Base-by-base conservation (phyloP, 192 early-diverging fungal species). In the Backusella mclennaniae region DNA sequence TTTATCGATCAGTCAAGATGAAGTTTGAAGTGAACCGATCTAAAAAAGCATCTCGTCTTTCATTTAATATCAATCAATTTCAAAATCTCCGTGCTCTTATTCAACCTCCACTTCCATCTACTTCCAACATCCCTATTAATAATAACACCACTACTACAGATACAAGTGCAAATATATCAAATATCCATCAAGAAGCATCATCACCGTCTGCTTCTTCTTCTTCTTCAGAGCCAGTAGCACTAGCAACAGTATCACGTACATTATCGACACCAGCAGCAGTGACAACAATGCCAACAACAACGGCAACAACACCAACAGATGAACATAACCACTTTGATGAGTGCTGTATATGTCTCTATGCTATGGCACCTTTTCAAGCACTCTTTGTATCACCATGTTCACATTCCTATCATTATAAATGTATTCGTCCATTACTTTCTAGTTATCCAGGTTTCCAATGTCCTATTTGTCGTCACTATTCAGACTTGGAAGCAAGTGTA, bases 341-440 rank as follows among this genome's bases (percentile, higher is more conserved):
- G 82, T 95, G 93, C 79, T 95, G 93, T 80, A 95, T 95, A 74
- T 95, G 94, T 82, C 83, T 95, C 71, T 91, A 87, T 82, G 80
- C 89, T 69, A 92, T 95, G 76, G 83, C 85, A 8, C 91, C 93
- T 29, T 88, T 87, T 79, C 94, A 95, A 84, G 93, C 94, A 19
- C 84, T 95, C 68, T 95, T 95, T 82, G 83, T 95, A 21, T 90
- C 94, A 6, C 93, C 94, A 9, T 95, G 94, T 83, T 91, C 90
- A 52, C 94, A 95, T 77, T 90, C 90, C 79, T 95, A 91, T 86
- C 94, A 95, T 80, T 95, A 92, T 83, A 93, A 93, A 82, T 95
- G 93, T 84, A 88, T 91, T 78, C 92, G 89, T 77, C 91, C 92
- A 8, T 80, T 95, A 31, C 67, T 81, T 6, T 77, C 92, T 67